Conservation (phyloP, 305 asterid genomes). For the Coffea humblotiana region DNA sequence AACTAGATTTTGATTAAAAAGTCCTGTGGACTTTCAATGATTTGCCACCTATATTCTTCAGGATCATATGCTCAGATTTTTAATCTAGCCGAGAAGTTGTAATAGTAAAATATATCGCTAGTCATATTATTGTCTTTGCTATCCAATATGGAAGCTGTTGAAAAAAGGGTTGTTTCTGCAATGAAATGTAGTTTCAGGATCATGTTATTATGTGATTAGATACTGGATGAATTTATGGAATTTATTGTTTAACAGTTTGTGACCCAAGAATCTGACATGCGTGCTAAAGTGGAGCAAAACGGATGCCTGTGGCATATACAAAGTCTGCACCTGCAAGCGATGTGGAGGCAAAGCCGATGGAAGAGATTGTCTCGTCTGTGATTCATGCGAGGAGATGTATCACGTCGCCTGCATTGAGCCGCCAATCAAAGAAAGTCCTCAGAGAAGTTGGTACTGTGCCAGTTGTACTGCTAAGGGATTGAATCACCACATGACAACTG, state of each 20-base stretch:
- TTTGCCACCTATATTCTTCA: neutral
- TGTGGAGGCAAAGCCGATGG: slow-evolving; percentile 73
- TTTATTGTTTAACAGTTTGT: slow-evolving; percentile 27
- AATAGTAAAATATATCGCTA: neutral
- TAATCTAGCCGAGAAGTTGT: neutral
- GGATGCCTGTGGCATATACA: slow-evolving; percentile 22
- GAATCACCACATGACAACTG: slow-evolving; percentile 77
- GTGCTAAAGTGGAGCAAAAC: slow-evolving; percentile 31
- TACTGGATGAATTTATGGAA: slow-evolving; percentile 7
- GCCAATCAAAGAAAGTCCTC: slow-evolving; percentile 66
- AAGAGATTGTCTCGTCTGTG: slow-evolving; percentile 68
- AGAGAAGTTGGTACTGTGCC: slow-evolving; percentile 75
- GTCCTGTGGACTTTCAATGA: neutral
- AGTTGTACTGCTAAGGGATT: slow-evolving; percentile 57
- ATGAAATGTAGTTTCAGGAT: neutral
- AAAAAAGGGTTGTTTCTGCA: neutral
- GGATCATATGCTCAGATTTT: neutral
- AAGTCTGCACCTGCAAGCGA: slow-evolving; percentile 47
- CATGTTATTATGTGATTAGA: neutral
- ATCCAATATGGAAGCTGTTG: neutral
- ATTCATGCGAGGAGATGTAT: slow-evolving; percentile 85
- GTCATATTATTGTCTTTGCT: slow-evolving; percentile 6
- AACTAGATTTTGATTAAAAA: neutral
- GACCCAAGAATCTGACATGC: slow-evolving; percentile 20
- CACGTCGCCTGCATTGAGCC: slow-evolving; percentile 82